Conservation (phyloP, 1,284 basidiomycete species). For the Microbotryum silenes-acaulis region DNA sequence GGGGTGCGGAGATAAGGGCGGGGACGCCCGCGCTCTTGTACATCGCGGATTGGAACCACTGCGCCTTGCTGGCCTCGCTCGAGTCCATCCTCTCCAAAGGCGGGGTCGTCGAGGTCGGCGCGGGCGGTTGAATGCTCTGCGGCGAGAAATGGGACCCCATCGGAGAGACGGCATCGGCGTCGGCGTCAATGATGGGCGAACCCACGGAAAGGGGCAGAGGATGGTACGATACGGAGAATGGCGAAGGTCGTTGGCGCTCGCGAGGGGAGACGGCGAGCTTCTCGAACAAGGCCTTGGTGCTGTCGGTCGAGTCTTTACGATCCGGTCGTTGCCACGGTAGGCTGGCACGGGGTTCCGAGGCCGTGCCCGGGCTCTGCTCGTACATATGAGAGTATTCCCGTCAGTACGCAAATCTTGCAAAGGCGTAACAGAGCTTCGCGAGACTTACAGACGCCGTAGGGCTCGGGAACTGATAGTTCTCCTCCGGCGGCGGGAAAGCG, state of each 20-base stretch:
- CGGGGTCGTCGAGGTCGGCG: background rate
- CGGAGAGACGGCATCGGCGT: too few relatives aligned
- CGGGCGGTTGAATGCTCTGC: background rate
- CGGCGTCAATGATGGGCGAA: background rate
- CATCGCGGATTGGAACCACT: slow-evolving; percentile 1
- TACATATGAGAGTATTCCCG: too few relatives aligned
- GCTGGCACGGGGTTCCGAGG: too few relatives aligned
- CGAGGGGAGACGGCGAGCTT: background rate
- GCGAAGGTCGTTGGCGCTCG: background rate
- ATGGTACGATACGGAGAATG: background rate
- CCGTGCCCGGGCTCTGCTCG: too few relatives aligned
- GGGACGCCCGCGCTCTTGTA: background rate
- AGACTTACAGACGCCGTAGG: slow-evolving; percentile 1
- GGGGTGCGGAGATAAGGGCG: background rate
- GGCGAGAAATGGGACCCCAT: background rate
- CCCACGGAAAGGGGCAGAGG: slow-evolving; percentile 3
- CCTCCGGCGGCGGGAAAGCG: slow-evolving; percentile 16
- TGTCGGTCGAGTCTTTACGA: background rate
- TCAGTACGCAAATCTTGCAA: background rate
- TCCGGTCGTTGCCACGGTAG: background rate
- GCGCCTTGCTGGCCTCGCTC: background rate
- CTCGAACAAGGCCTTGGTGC: background rate
- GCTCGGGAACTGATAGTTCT: slow-evolving; percentile 20
- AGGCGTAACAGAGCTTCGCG: background rate
- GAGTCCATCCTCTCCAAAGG: background rate